Percentiles rank a stretch among this genome's conserved stretches.
Conservation (phyloP, 257 asterid genomes). For the Solanum chmielewskii region DNA sequence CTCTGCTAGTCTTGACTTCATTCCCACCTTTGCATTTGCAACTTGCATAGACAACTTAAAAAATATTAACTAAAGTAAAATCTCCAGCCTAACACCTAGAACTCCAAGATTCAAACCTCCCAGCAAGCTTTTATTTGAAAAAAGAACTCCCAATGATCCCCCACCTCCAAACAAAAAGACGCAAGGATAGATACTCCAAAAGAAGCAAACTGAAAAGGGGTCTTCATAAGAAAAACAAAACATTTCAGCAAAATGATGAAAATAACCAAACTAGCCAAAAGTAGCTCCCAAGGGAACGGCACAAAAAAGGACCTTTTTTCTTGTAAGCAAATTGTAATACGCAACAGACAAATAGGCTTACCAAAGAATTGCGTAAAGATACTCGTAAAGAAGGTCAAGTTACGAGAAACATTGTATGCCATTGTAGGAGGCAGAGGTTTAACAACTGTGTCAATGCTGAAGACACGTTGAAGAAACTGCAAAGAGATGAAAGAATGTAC, state of each 20-base stretch:
- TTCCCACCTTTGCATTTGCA: neutral
- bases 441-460: conserved; percentile 80
- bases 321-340: neutral
- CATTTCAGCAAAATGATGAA: neutral
- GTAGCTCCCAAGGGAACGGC: neutral
- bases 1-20: neutral
- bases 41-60: neutral
- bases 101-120: neutral
- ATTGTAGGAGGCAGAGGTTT: conserved; percentile 91
- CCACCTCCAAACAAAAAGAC: neutral
- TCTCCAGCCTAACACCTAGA: neutral
- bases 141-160: neutral
- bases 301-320: neutral
- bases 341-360: conserved; percentile 12
- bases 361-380: conserved; percentile 93
- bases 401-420: conserved; percentile 73
- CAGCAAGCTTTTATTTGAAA: neutral
- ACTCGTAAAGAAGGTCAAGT: conserved; percentile 85
- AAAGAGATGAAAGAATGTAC: conserved; percentile 1
- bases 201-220: neutral
- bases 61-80: neutral
- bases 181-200: neutral
- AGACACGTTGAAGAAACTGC: conserved; percentile 88
- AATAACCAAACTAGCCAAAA: neutral
- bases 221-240: neutral